Conservation (phyloP, 2,329 filamentous ascomycete species). For the Macrophomina tecta region DNA sequence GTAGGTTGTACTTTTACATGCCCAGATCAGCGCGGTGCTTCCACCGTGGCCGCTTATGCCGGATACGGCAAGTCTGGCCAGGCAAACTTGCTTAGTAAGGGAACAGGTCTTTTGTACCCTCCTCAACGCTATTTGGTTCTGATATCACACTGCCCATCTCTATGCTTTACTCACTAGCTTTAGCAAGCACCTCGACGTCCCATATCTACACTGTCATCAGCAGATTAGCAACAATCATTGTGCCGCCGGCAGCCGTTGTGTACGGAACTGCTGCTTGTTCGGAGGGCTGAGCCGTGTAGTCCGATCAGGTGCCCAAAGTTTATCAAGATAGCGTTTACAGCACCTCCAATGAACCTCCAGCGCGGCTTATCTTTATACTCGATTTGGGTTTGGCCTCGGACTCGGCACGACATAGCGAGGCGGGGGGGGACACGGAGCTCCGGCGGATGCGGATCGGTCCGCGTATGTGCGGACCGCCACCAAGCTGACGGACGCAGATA, state of each 20-base stretch:
- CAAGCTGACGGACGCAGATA: neutral
- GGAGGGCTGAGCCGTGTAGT: neutral
- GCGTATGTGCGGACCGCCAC: neutral
- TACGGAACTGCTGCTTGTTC: neutral
- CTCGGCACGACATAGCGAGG: neutral
- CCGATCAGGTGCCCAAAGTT: neutral
- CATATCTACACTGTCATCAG: too few relatives aligned
- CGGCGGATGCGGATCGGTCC: conserved; percentile 19
- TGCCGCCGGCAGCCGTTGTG: neutral
- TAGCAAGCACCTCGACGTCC: too few relatives aligned
- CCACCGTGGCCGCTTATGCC: too few relatives aligned
- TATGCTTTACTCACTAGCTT: too few relatives aligned
- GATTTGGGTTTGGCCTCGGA: neutral
- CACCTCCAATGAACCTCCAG: neutral
- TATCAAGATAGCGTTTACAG: neutral
- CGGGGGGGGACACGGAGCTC: neutral
- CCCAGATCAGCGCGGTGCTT: too few relatives aligned
- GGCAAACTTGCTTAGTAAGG: too few relatives aligned
- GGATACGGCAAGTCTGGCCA: too few relatives aligned
- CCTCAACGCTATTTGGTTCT: too few relatives aligned
- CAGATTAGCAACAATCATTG: neutral
- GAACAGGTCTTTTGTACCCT: too few relatives aligned
- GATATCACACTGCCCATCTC: too few relatives aligned
- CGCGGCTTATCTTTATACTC: neutral
- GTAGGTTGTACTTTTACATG: too few relatives aligned